A percentile compares a stretch with the other conserved stretches of the same genome.
Conservation (phyloP, 805 yeast species). For the Barnettozyma siamensis region DNA sequence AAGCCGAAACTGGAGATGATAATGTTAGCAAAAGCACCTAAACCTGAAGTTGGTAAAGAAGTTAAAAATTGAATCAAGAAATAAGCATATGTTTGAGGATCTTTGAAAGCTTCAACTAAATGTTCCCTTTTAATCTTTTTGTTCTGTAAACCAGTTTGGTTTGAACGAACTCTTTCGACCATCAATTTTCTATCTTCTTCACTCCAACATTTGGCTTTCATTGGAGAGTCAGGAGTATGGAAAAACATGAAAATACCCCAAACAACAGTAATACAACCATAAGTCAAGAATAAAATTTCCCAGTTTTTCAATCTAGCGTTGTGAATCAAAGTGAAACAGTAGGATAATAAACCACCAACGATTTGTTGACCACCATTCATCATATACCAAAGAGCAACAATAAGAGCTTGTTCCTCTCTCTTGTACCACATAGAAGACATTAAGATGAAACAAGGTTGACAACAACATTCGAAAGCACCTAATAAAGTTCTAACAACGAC, state of each 20-base stretch:
- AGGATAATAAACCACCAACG: conserved; percentile 37
- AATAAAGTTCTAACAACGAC: conserved; percentile 44
- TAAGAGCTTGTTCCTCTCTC: conserved; percentile 40
- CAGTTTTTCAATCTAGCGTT: conserved; percentile 38
- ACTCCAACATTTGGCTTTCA: conserved; percentile 32
- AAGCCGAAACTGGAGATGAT: conserved; percentile 50
- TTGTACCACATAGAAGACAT: conserved; percentile 56
- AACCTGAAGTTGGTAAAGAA: conserved; percentile 43
- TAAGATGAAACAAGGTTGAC: conserved; percentile 46
- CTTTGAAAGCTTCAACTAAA: conserved; percentile 38
- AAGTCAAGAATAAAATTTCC: conserved; percentile 48
- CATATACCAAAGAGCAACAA: conserved; percentile 45
- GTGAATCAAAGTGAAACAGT: conserved; percentile 29
- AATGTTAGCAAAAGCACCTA: conserved; percentile 47
- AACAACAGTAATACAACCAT: conserved; percentile 43
- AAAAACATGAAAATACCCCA: conserved; percentile 39
- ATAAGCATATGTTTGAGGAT: conserved; percentile 37
- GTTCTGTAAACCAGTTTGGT: conserved; percentile 49
- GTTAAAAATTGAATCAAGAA: conserved; percentile 47
- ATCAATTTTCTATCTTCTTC: conserved; percentile 40
- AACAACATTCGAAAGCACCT: conserved; percentile 46
- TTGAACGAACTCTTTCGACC: conserved; percentile 39
- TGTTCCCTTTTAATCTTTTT: conserved; percentile 41
- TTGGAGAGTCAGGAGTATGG: conserved; percentile 43
- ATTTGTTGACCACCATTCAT: conserved; percentile 44